Percentiles rank a stretch among this genome's conserved stretches.
Evolutionary conservation across 257 asterid genomes (phyloP).

Genomic region (Linaria vulgaris): DNA sequence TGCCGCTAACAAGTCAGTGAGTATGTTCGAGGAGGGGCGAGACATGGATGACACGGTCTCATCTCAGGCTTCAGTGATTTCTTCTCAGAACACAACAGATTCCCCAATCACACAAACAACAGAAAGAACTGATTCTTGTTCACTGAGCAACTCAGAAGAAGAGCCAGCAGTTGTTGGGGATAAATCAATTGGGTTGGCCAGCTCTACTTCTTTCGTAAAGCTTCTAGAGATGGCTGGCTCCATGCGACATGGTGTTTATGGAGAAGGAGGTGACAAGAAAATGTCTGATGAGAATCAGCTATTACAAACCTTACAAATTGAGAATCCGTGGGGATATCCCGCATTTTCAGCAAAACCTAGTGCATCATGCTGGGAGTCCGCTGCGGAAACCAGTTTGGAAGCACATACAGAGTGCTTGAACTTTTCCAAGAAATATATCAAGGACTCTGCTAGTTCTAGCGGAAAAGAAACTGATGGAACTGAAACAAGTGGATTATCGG

Average conservation of each 20-base stretch:
- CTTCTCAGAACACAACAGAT: conserved; percentile 65
- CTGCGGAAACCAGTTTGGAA: conserved; percentile 31
- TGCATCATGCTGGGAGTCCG: conserved; percentile 27
- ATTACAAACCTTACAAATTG: conserved; percentile 35
- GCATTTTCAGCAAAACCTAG: conserved; percentile 22
- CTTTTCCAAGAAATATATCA: conserved; percentile 29
- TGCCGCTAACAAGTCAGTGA: conserved; percentile 29
- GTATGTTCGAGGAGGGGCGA: conserved; percentile 43
- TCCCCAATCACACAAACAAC: conserved; percentile 45
- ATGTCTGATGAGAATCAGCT: conserved; percentile 21
- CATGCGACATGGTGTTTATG: conserved; percentile 37
- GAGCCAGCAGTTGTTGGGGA: conserved; percentile 37
- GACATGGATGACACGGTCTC: conserved; percentile 60
- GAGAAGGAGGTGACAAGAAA: conserved; percentile 31
- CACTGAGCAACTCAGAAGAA: conserved; percentile 48
- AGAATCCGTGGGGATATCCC: conserved; percentile 23
- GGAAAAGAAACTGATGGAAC: conserved; percentile 37
- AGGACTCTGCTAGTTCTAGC: conserved; percentile 20
- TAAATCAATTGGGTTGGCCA: conserved; percentile 28
- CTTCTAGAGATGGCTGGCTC: conserved; percentile 55
- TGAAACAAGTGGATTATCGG: conserved; percentile 60
- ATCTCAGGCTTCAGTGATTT: conserved; percentile 63
- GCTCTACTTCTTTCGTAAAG: conserved; percentile 48
- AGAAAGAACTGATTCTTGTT: conserved; percentile 51
- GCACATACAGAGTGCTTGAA: conserved; percentile 33